Evolutionary conservation across 192 early-diverging fungal genomes (phyloP).

Genomic region (Mortierella alpina): DNA sequence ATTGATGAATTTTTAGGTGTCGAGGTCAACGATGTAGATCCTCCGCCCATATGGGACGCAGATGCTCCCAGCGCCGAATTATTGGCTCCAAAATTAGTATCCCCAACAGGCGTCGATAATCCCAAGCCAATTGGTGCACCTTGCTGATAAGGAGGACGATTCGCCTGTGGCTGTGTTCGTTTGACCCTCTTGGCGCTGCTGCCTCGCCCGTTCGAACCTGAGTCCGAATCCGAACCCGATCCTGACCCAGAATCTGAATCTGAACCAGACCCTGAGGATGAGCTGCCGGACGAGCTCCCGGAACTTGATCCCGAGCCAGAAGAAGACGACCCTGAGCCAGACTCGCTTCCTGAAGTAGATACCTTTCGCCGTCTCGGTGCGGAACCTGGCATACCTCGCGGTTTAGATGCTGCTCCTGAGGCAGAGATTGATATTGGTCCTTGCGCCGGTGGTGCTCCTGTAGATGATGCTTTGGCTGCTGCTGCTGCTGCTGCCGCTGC

Average conservation of each 20-base stretch:
- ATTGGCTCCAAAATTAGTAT: not conserved
- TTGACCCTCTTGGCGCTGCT: not conserved
- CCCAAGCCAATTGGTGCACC: slow-evolving; percentile 31
- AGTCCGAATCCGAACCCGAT: slow-evolving; percentile 32
- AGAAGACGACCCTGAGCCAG: slow-evolving; percentile 36
- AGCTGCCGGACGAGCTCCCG: slow-evolving; percentile 31
- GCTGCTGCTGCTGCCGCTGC: slow-evolving; percentile 4
- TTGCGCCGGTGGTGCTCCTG: slow-evolving; percentile 3
- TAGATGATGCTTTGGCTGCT: not conserved
- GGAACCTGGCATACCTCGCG: not conserved
- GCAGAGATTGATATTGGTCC: not conserved
- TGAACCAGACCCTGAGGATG: slow-evolving; percentile 35
- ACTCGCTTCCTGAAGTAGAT: slow-evolving; percentile 46
- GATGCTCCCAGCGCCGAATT: not conserved
- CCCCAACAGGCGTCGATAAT: slow-evolving; percentile 34
- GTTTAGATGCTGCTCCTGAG: not conserved
- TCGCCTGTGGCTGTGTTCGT: not conserved
- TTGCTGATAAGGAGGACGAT: not conserved
- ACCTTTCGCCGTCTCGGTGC: slow-evolving; percentile 16
- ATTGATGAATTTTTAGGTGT: slow-evolving; percentile 19
- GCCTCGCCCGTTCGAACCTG: not conserved
- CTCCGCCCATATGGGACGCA: not conserved
- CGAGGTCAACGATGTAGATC: not conserved
- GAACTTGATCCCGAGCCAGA: slow-evolving; percentile 49
- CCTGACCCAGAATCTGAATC: slow-evolving; percentile 39